Base-by-base conservation (phyloP, 2,329 filamentous ascomycete genomes). In the Aspergillus pseudonomiae region DNA sequence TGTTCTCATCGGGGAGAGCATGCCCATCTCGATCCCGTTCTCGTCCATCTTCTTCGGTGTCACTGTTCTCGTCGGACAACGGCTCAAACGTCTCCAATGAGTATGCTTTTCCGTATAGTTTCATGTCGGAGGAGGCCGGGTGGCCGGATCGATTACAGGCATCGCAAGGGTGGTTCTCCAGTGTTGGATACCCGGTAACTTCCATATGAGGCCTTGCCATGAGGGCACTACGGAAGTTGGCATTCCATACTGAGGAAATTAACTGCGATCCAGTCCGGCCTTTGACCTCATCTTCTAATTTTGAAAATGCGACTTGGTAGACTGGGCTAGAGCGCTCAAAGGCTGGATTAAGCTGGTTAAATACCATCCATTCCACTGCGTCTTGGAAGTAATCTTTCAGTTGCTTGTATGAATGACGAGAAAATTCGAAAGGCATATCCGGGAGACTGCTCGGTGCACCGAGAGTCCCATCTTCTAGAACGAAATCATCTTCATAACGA, bases 361-460 rank as follows among this genome's bases (percentile, higher is more conserved):
- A 90, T 2, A 94, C 88, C 78, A 94, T 89, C 91, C 91, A 94
- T 73, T 93, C 90, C 2, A 94, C 82, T 0, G 87, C 89, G 69
- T 89, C 88, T 55, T 85, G 86, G 79, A 94, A 94, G 57, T 93
- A 86, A 45, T 92, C 88, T 67, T 88, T 89, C 0, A 89, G 80
- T 57, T 90, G 90, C 68, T 89, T 88, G 65, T 88, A 87, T 0
- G 87, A 84, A 62, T 90, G 84, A 4, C 83, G 78, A 0, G 88
- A 91, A 74, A 92, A 93, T 69, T 90, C 81, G 1, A 94, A 80
- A 0, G 91, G 91, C 2, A 92, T 86, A 4, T 82, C 81, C 12
- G 81, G 73, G 6, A 75, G 59, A 28, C 79, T 76, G 11, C 83
- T 78, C 2, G 85, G 87, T 0, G 86, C 86, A 1, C 87, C 88